phyloP scores from a whole-genome alignment of 2,329 filamentous ascomycete genomes.

The Sphaceloma murrayae region DNA sequence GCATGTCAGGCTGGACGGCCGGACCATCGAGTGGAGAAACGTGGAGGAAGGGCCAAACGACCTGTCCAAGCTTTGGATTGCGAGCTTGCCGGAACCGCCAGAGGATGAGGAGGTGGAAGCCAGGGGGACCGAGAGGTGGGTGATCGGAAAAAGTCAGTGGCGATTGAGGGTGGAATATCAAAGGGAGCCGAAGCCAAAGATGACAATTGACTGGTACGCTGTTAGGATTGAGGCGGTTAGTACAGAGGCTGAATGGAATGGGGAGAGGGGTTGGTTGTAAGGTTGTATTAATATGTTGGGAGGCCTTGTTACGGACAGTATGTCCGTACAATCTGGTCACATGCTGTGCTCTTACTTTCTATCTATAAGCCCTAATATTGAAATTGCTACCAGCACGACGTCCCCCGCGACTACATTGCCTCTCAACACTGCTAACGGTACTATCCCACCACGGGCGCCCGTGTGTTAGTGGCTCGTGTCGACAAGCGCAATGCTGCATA shows the following conservation, averaged over 20 bases:
- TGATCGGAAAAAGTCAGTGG: slow-evolving; percentile 15
- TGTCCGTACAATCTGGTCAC: too few species aligned
- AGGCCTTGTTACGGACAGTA: too few species aligned
- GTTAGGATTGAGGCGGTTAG: slow-evolving; percentile 15
- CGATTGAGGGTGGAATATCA: slow-evolving; percentile 1
- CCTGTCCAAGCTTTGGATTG: slow-evolving; percentile 13
- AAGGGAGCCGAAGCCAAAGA: slow-evolving; percentile 4
- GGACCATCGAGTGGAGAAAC: slow-evolving; percentile 14
- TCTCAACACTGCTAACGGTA: too few species aligned
- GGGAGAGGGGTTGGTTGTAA: slow-evolving; percentile 17
- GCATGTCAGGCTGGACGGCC: slow-evolving; percentile 1
- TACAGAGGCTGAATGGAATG: slow-evolving; percentile 15
- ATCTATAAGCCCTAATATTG: too few species aligned
- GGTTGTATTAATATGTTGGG: too few species aligned
- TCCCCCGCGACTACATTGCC: too few species aligned
- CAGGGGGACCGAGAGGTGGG: slow-evolving; percentile 9
- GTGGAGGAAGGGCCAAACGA: slow-evolving; percentile 14
- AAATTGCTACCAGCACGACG: too few species aligned
- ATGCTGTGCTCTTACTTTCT: too few species aligned
- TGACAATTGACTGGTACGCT: slow-evolving; percentile 8
- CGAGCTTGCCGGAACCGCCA: slow-evolving; percentile 13
- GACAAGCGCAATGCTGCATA: too few species aligned
- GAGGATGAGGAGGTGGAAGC: slow-evolving; percentile 10
- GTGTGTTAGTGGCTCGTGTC: too few species aligned
- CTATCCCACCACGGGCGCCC: too few species aligned